These are phyloP conservation scores for Backusella luteola DNA, from an alignment of 192 early-diverging fungal species.

Conservation along the genomic window DNA sequence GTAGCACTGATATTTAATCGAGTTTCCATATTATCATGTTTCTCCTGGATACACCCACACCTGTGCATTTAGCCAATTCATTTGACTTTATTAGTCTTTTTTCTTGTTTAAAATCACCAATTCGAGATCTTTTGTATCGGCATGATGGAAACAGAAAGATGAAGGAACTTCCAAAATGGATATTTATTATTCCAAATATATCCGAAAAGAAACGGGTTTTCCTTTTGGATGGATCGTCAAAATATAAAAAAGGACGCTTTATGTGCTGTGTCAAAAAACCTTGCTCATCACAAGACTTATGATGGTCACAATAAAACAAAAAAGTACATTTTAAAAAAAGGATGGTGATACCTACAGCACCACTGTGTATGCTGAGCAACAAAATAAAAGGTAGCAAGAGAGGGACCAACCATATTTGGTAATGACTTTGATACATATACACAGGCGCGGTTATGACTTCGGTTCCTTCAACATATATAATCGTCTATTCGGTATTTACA, in stretches of 20 bases:
- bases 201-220: background rate
- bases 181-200: background rate
- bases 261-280: too few relatives aligned
- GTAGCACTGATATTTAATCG: too few relatives aligned
- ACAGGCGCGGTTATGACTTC: background rate
- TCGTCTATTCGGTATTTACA: background rate
- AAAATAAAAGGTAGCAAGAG: background rate
- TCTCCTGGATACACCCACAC: background rate
- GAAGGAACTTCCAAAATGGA: background rate
- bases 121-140: background rate
- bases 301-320: background rate
- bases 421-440: background rate
- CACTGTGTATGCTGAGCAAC: background rate
- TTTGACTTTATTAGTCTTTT: background rate
- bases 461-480: background rate
- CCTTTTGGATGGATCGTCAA: background rate
- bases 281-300: too few relatives aligned
- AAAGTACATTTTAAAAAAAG: background rate
- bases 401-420: background rate
- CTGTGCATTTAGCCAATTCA: too few relatives aligned
- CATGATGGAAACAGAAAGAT: background rate
- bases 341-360: background rate
- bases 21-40: background rate
- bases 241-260: background rate
- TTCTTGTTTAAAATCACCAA: background rate